Conservation (phyloP, 2,329 filamentous ascomycete genomes). For the Hirsutella rhossiliensis region DNA sequence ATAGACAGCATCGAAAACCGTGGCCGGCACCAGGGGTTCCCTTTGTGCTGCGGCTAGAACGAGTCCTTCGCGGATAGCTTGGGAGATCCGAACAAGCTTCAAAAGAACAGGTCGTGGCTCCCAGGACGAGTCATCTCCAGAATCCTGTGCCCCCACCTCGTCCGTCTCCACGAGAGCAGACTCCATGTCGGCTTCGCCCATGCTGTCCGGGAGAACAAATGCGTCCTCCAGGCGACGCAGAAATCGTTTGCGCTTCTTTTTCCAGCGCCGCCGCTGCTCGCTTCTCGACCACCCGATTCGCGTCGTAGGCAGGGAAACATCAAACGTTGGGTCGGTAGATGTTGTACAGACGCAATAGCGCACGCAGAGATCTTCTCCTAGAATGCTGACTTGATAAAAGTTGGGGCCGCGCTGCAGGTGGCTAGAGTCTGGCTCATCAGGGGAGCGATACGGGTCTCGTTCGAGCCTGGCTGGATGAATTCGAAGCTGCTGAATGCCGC, state of each 20-base stretch:
- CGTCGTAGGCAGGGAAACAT: conserved; percentile 15
- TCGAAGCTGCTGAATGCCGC: conserved; percentile 13
- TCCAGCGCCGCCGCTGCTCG: conserved; percentile 14
- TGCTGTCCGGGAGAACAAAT: conserved; percentile 25
- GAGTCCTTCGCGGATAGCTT: conserved; percentile 9
- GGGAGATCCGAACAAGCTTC: conserved; percentile 12
- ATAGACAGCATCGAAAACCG: conserved; percentile 14
- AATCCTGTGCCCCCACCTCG: background rate
- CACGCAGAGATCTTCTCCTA: conserved; percentile 31
- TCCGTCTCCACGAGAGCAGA: conserved; percentile 3
- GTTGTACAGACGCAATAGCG: conserved; percentile 24
- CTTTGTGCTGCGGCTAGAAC: conserved; percentile 4
- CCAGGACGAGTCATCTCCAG: background rate
- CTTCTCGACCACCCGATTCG: conserved; percentile 13
- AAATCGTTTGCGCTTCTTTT: conserved; percentile 14
- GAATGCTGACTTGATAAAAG: conserved; percentile 34
- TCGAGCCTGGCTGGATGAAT: conserved; percentile 15
- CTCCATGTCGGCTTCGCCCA: conserved; percentile 15
- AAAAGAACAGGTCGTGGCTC: conserved; percentile 8
- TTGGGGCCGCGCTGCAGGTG: conserved; percentile 21
- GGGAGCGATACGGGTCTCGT: background rate
- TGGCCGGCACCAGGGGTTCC: conserved; percentile 13
- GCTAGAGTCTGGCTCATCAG: conserved; percentile 12
- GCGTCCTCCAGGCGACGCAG: conserved; percentile 15
- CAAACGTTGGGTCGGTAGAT: conserved; percentile 9